Evolutionary conservation across 2,329 filamentous ascomycete genomes (phyloP).

Genomic region (Shiraia bambusicola): DNA sequence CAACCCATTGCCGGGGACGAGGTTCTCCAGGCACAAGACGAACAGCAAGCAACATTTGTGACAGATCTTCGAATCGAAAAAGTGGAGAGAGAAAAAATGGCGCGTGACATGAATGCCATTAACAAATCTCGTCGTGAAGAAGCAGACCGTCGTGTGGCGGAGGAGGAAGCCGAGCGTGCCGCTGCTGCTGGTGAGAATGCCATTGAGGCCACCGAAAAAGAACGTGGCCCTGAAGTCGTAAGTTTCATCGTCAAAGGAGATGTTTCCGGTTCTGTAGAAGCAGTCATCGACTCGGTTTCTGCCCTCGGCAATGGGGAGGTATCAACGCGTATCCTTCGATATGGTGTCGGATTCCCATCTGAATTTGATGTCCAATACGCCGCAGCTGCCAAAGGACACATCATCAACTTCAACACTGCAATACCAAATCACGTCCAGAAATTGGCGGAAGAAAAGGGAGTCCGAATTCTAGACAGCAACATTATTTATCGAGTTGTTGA

Average conservation of each 20-base stretch:
- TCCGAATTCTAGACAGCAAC: slow-evolving; percentile 80
- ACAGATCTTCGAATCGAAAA: slow-evolving; percentile 74
- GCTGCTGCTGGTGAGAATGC: slow-evolving; percentile 20
- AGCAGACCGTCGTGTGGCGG: slow-evolving; percentile 63
- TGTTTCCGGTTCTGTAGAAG: slow-evolving; percentile 91
- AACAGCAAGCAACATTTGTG: slow-evolving; percentile 76
- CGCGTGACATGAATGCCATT: slow-evolving; percentile 73
- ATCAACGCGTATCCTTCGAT: slow-evolving; percentile 71
- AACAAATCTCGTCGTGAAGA: slow-evolving; percentile 63
- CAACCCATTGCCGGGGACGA: slow-evolving; percentile 84
- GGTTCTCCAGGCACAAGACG: slow-evolving; percentile 78
- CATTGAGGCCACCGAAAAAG: slow-evolving; percentile 38
- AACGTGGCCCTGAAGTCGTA: slow-evolving; percentile 58
- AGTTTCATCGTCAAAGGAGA: slow-evolving; percentile 91
- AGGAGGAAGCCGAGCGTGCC: slow-evolving; percentile 50
- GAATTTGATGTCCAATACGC: slow-evolving; percentile 92
- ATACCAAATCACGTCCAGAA: slow-evolving; percentile 68
- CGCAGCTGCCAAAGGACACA: slow-evolving; percentile 69
- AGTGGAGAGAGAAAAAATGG: slow-evolving; percentile 65
- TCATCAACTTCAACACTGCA: slow-evolving; percentile 83
- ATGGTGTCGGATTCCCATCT: slow-evolving; percentile 73
- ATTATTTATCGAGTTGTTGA: slow-evolving; percentile 82
- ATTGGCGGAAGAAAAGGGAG: slow-evolving; percentile 69
- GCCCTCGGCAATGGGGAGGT: slow-evolving; percentile 85
- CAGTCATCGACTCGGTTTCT: slow-evolving; percentile 74